A percentile compares a stretch with the other conserved stretches of the same genome.
phyloP scores from a whole-genome alignment of 371 early-diverging fungal genomes.

The Lichtheimia ornata region DNA sequence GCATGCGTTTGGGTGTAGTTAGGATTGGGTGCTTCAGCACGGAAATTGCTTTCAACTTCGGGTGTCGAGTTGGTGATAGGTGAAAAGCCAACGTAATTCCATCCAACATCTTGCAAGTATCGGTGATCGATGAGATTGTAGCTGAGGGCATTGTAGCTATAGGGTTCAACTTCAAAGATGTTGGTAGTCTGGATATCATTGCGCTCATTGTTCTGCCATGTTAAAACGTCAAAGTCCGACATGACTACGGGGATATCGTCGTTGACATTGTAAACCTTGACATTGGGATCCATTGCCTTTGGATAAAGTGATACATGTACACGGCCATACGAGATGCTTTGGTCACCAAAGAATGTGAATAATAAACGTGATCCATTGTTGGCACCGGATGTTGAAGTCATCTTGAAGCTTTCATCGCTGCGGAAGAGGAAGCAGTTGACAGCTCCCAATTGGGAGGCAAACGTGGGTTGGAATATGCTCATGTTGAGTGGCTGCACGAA shows the following conservation, averaged over 20 bases:
- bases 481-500: conserved; percentile 36
- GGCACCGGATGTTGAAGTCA: conserved; percentile 35
- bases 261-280: conserved; percentile 26
- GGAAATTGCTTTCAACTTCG: conserved; percentile 36
- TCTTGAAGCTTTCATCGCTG: conserved; percentile 25
- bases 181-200: conserved; percentile 44
- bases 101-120: conserved; percentile 43
- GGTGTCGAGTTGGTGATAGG: conserved; percentile 47
- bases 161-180: conserved; percentile 36
- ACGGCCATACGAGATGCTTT: conserved; percentile 26
- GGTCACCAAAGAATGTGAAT: conserved; percentile 40
- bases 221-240: conserved; percentile 23
- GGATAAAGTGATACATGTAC: conserved; percentile 47
- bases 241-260: conserved; percentile 24
- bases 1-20: conserved; percentile 28
- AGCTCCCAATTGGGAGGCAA: conserved; percentile 37
- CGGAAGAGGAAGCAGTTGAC: conserved; percentile 45
- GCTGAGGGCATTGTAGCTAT: conserved; percentile 36
- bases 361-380: conserved; percentile 47
- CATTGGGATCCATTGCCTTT: conserved; percentile 46
- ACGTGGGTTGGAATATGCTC: conserved; percentile 36
- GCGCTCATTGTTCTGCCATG: conserved; percentile 41
- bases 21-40: conserved; percentile 42
- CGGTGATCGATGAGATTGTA: conserved; percentile 41
- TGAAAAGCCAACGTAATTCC: conserved; percentile 54